Percentiles rank a stretch among this genome's conserved stretches.
phyloP scores from a whole-genome alignment of 2,329 filamentous ascomycete genomes.

The Pestalotiopsis sp. region DNA sequence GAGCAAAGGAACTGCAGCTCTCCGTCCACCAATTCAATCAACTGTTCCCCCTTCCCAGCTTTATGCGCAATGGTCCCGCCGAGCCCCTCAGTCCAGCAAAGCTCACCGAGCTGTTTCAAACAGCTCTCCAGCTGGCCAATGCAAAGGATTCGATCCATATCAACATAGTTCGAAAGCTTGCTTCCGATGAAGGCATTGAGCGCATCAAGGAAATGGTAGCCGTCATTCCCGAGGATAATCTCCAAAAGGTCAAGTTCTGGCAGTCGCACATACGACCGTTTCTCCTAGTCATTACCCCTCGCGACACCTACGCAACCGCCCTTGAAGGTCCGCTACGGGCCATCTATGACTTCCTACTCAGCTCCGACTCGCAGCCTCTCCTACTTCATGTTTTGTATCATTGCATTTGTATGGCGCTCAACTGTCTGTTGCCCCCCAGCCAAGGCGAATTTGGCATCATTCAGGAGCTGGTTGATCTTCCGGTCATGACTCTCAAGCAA shows the following conservation, averaged over 20 bases:
- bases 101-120: constrained; percentile 4
- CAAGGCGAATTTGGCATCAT: background rate
- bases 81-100: background rate
- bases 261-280: background rate
- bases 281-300: background rate
- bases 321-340: background rate
- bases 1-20: background rate
- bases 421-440: background rate
- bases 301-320: background rate
- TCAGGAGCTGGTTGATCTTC: background rate
- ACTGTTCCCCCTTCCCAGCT: background rate
- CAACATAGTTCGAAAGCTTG: background rate
- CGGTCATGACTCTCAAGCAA: background rate
- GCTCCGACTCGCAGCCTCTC: background rate
- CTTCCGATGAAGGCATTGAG: constrained; percentile 1
- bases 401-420: background rate
- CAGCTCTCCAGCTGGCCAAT: background rate
- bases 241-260: background rate
- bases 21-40: constrained; percentile 5
- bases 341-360: background rate
- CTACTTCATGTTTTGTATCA: background rate
- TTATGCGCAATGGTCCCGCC: constrained; percentile 1
- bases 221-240: background rate
- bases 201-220: constrained; percentile 5
- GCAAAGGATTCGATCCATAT: background rate